Percentiles rank a stretch among this genome's conserved stretches.
phyloP scores from a whole-genome alignment of 768 basidiomycete species.

The Xerocomus brunneocitrinus region DNA sequence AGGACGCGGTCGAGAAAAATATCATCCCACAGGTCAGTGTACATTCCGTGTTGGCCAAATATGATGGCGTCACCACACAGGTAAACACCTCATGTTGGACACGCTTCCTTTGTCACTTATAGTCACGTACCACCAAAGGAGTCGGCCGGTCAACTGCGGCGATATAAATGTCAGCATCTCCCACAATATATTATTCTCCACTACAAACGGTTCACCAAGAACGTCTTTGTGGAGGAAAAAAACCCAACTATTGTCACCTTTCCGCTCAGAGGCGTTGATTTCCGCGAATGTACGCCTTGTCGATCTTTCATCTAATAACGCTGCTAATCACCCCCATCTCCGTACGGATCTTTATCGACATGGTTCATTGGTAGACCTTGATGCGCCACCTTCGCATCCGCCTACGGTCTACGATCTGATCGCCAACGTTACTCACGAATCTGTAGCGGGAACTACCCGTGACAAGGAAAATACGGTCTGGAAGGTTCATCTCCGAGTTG shows the following conservation, averaged over 20 bases:
- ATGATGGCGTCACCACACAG: slow-evolving; percentile 88
- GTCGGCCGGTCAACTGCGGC: slow-evolving; percentile 74
- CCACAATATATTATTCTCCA: slow-evolving; percentile 93
- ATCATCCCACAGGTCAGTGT: slow-evolving; percentile 98
- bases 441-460: slow-evolving; percentile 90
- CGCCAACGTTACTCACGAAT: slow-evolving; percentile 93
- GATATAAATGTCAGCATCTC: slow-evolving; percentile 85
- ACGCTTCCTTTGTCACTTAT: slow-evolving; percentile 11
- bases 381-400: slow-evolving; percentile 54
- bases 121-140: slow-evolving; percentile 49
- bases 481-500: slow-evolving; percentile 84
- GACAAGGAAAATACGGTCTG: slow-evolving; percentile 89
- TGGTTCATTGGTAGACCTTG: slow-evolving; percentile 57
- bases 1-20: slow-evolving; percentile 94
- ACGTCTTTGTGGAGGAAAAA: slow-evolving; percentile 95
- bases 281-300: slow-evolving; percentile 74
- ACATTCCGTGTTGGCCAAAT: slow-evolving; percentile 86
- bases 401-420: slow-evolving; percentile 87
- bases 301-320: slow-evolving; percentile 18
- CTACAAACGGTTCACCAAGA: slow-evolving; percentile 96
- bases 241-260: slow-evolving; percentile 99
- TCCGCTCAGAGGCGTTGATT: slow-evolving; percentile 88
- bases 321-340: slow-evolving; percentile 19
- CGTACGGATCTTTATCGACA: slow-evolving; percentile 23
- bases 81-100: slow-evolving; percentile 38